Conservation (phyloP, 805 yeast genomes). For the Saitoella complicata region DNA sequence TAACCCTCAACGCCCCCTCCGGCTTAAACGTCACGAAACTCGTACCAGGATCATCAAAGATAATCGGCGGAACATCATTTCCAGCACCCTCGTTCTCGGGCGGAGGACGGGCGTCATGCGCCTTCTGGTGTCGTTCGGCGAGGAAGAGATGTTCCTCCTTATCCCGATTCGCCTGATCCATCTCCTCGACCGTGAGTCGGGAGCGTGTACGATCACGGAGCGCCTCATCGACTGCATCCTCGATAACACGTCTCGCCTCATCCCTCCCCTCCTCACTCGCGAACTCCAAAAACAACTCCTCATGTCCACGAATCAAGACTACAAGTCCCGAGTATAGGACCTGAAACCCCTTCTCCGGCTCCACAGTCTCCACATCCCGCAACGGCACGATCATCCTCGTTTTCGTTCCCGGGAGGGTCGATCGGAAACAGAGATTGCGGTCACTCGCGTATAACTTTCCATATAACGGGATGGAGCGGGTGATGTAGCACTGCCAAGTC, state of each 20-base stretch:
- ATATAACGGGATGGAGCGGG: conserved; percentile 57
- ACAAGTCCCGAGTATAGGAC: conserved; percentile 57
- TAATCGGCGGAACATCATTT: conserved; percentile 30
- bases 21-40: conserved; percentile 25
- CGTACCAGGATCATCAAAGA: conserved; percentile 48
- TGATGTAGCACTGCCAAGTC: conserved; percentile 53
- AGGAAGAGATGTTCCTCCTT: conserved; percentile 23
- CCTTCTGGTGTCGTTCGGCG: neutral
- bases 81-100: neutral
- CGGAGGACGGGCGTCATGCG: conserved; percentile 2
- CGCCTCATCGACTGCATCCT: conserved; percentile 18
- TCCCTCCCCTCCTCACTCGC: conserved; percentile 46
- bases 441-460: conserved; percentile 69
- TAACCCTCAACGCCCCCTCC: conserved; percentile 37
- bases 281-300: conserved; percentile 65
- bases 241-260: conserved; percentile 31
- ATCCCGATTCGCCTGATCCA: conserved; percentile 27
- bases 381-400: conserved; percentile 73
- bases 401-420: conserved; percentile 58
- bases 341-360: conserved; percentile 49
- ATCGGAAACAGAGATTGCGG: conserved; percentile 58
- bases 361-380: conserved; percentile 51
- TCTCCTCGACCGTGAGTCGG: neutral
- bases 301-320: conserved; percentile 54
- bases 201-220: neutral